Evolutionary conservation across 2,329 filamentous ascomycete species (phyloP), one percentile per base, ranked within the genome.

Genomic region (Ilyonectria mors-panacis): DNA sequence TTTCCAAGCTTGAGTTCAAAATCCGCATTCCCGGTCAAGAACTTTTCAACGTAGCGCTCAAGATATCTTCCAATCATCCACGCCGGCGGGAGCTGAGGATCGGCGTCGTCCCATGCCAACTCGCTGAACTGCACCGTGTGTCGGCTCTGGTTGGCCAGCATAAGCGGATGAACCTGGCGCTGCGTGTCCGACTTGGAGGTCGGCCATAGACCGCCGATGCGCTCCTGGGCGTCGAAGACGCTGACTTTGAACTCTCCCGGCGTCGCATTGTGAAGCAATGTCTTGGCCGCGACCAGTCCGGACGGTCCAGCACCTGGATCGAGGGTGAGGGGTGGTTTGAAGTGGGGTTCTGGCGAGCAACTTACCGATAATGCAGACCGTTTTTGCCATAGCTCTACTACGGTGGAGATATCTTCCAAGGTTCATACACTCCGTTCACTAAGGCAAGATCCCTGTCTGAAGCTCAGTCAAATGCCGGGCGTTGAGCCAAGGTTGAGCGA

Each of bases 181-280:
- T 72, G 80, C n/a, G 68, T 71, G 60, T 90, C 89, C 2, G 81
- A 71, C 59, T 83, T 85, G 13, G 80, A 79, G 1, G 83, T 81
- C 4, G 92, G 91, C 94, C 94, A 97, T n/a, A 96, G 87, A 0
- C 94, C 94, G 12, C 93, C 94, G 17, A 95, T 85, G 44, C 88
- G 85, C 37, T 85, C 76, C 53, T 90, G 86, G 17, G 86, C 82
- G 55, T 97, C 94, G 74, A 92, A 93, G 26, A 97, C 79, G 3
- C 88, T 92, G 54, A 95, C 91, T 6, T 85, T 82, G 81, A 93
- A 95, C 6, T 84, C 82, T 12, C 80, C 84, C 2, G 80, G 78
- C 0, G 87, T 83, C 35, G 83, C 83, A 75, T 89, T 85, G 80
- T 90, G 85, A 68, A 94, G 84, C 30, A 96, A 84, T 0, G 91